phyloP scores from a whole-genome alignment of 306 rosid species.

The Malus orientalis region DNA sequence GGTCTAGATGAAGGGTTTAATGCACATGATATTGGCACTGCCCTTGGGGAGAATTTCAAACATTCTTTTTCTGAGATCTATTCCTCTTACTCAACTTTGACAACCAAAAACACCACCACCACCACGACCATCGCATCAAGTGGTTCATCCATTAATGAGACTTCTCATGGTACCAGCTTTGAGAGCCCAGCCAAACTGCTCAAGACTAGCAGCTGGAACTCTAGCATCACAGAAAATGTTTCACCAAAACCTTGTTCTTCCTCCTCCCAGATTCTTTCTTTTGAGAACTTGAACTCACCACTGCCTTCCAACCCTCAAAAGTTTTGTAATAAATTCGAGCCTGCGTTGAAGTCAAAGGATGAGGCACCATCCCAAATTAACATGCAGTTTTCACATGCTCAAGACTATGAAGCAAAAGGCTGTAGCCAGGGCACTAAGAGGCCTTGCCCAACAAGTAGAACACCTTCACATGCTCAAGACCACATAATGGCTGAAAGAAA shows the following conservation, averaged over 20 bases:
- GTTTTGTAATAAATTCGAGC: constrained; percentile 8
- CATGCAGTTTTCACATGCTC: constrained; percentile 17
- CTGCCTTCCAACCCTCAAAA: constrained; percentile 5
- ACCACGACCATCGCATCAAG: constrained; percentile 7
- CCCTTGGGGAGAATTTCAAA: constrained; percentile 14
- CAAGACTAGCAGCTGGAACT: constrained; percentile 17
- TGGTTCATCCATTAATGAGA: constrained; percentile 23
- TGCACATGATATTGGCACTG: constrained; percentile 26
- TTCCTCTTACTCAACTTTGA: constrained; percentile 18
- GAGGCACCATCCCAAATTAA: constrained; percentile 20
- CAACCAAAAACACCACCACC: constrained; percentile 14
- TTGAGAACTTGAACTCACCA: constrained; percentile 30
- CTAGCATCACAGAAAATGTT: constrained; percentile 9
- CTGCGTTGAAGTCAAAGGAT: constrained; percentile 17
- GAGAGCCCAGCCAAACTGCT: constrained; percentile 30
- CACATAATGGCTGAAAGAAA: constrained; percentile 77
- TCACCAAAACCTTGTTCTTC: constrained; percentile 35
- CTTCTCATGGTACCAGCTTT: constrained; percentile 2
- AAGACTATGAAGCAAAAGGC: constrained; percentile 5
- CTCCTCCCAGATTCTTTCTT: constrained; percentile 47
- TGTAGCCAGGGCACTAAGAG: constrained; percentile 21
- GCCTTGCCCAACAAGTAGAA: constrained; percentile 20
- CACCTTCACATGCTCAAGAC: constrained; percentile 42
- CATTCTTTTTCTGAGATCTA: constrained; percentile 30
- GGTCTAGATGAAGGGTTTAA: constrained; percentile 25